A percentile compares a stretch with the other conserved stretches of the same genome.
phyloP scores from a whole-genome alignment of 768 basidiomycete species.

The Dacryopinax spathularia region DNA sequence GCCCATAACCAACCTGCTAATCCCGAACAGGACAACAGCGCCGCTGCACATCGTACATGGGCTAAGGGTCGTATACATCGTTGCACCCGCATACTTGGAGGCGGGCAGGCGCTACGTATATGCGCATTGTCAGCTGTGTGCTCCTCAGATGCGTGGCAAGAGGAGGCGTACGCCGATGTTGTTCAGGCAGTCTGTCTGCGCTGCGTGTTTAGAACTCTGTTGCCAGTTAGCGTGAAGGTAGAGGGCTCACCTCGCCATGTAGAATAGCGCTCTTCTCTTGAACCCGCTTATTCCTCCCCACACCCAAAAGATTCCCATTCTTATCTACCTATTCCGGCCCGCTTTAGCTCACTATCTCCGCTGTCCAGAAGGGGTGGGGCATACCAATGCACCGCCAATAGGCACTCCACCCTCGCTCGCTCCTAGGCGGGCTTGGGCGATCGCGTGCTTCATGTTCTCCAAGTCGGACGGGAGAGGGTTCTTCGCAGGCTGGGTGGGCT shows the following conservation, averaged over 20 bases:
- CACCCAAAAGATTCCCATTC: constrained; percentile 26
- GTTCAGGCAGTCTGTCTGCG: constrained; percentile 31
- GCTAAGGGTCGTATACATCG: constrained; percentile 22
- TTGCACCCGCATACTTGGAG: constrained; percentile 12
- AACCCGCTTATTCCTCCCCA: constrained; percentile 33
- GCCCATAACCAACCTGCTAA: constrained; percentile 48
- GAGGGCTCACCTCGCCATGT: constrained; percentile 33
- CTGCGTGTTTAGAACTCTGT: not conserved
- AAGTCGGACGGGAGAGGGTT: constrained; percentile 11
- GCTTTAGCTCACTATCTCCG: constrained; percentile 6
- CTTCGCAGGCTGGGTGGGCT: constrained; percentile 11
- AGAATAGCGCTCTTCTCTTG: constrained; percentile 32
- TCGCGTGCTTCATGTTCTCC: constrained; percentile 16
- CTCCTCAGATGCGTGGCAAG: not conserved
- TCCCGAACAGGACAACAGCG: constrained; percentile 46
- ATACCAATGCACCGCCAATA: constrained; percentile 41
- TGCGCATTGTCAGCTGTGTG: constrained; percentile 6
- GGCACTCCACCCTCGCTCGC: constrained; percentile 45
- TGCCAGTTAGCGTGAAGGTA: not conserved
- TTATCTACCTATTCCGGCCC: constrained; percentile 8
- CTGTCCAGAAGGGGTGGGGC: not conserved
- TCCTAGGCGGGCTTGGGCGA: constrained; percentile 33
- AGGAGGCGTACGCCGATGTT: constrained; percentile 32
- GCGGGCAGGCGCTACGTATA: constrained; percentile 8
- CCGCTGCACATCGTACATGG: constrained; percentile 58